Evolutionary conservation across 768 basidiomycete species (phyloP).

Genomic region (Scleroderma citrinum): DNA sequence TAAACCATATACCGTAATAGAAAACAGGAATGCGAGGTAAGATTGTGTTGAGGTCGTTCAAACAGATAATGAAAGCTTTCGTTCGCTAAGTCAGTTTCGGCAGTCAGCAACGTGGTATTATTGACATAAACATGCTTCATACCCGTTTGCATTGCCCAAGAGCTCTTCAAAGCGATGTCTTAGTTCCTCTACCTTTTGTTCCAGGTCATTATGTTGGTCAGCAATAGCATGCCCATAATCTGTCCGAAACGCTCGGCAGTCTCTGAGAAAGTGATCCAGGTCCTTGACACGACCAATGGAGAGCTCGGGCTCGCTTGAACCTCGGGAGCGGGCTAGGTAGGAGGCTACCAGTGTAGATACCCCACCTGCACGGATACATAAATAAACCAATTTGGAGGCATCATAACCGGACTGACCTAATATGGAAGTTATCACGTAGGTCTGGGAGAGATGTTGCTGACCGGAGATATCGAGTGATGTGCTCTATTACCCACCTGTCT

Average conservation of each 20-base stretch:
- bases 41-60: background rate
- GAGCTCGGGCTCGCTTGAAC: conserved; percentile 33
- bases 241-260: conserved; percentile 25
- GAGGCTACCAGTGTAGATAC: conserved; percentile 34
- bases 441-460: conserved; percentile 6
- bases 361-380: conserved; percentile 20
- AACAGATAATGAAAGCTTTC: background rate
- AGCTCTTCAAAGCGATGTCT: conserved; percentile 30
- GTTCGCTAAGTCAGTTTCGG: background rate
- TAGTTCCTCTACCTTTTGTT: conserved; percentile 19
- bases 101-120: background rate
- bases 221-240: conserved; percentile 24
- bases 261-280: conserved; percentile 33
- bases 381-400: background rate
- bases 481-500: conserved; percentile 5
- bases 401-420: conserved; percentile 13
- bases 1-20: no score
- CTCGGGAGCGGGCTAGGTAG: conserved; percentile 34
- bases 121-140: background rate
- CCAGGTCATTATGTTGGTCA: conserved; percentile 7
- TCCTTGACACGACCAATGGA: conserved; percentile 21
- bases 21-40: background rate
- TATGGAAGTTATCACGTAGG: conserved; percentile 24
- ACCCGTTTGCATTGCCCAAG: conserved; percentile 22
- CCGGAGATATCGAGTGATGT: background rate